phyloP scores from a whole-genome alignment of 257 asterid genomes.

The Linaria vulgaris region DNA sequence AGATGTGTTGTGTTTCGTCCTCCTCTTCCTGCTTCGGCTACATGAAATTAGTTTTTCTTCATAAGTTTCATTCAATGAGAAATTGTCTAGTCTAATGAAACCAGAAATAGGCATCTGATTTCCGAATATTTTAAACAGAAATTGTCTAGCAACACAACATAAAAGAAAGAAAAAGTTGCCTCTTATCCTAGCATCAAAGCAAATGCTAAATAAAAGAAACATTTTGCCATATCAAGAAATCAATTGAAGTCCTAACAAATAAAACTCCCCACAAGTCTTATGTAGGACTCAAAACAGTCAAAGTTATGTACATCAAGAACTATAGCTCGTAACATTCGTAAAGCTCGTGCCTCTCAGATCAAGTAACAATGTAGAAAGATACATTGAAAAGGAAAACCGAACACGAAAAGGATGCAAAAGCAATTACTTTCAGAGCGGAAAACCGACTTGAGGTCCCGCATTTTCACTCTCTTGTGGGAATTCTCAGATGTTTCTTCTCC shows the following conservation, averaged over 20 bases:
- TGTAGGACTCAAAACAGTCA: not conserved
- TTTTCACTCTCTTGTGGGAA: conserved; percentile 42
- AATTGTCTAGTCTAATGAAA: not conserved
- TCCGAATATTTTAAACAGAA: not conserved
- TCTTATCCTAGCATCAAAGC: not conserved
- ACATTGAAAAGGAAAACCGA: conserved; percentile 3
- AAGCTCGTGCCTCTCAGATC: not conserved
- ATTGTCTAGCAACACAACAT: not conserved
- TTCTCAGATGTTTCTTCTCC: conserved; percentile 33
- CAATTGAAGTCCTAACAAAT: too few relatives aligned
- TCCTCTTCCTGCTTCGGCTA: conserved; percentile 46
- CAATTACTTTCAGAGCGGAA: conserved; percentile 38
- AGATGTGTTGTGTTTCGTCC: conserved; percentile 22
- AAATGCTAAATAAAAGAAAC: not conserved
- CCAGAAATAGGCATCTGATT: not conserved
- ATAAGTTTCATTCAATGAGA: conserved; percentile 1
- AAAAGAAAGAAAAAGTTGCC: not conserved
- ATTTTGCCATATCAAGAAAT: not conserved
- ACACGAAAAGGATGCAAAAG: not conserved
- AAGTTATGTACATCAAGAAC: not conserved
- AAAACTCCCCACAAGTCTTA: not conserved
- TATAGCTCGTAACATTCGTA: not conserved
- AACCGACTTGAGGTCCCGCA: conserved; percentile 48
- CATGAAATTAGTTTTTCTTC: conserved; percentile 20
- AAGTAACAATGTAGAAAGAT: not conserved